Evolutionary conservation across 1,139 yeast genomes (phyloP).

Genomic region (Hyphopichia buzzinii): DNA sequence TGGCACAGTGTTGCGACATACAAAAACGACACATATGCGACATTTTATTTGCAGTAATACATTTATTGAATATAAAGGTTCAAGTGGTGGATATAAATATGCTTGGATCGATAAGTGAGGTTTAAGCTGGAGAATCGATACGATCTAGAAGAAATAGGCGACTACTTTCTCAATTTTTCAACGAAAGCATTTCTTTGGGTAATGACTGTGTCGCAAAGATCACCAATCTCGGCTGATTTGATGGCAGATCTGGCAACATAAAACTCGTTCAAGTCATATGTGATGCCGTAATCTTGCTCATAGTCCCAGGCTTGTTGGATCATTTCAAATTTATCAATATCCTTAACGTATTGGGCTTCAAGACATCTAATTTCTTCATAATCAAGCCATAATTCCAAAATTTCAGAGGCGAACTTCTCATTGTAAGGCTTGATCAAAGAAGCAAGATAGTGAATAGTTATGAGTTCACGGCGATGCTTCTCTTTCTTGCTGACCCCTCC

Average conservation of each 20-base stretch:
- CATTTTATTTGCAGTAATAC: background rate
- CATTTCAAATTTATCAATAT: constrained; percentile 92
- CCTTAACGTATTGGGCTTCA: constrained; percentile 91
- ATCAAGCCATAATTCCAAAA: constrained; percentile 79
- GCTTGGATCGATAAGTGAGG: too few species aligned
- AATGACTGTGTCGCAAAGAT: constrained; percentile 68
- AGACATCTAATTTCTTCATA: constrained; percentile 79
- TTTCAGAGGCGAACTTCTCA: constrained; percentile 58
- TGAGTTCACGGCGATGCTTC: constrained; percentile 80
- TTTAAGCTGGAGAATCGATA: too few species aligned
- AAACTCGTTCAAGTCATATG: constrained; percentile 65
- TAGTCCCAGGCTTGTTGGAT: constrained; percentile 88
- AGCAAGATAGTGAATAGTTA: constrained; percentile 67
- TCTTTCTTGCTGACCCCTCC: constrained; percentile 64
- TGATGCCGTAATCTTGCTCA: constrained; percentile 61
- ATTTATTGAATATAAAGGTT: background rate
- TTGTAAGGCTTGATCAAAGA: constrained; percentile 65
- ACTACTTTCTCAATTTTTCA: constrained; percentile 11
- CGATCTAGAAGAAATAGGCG: too few species aligned
- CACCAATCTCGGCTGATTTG: constrained; percentile 68
- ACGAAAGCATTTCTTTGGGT: constrained; percentile 52
- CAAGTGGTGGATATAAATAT: too few species aligned
- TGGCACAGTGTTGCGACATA: too few species aligned
- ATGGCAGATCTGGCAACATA: constrained; percentile 61
- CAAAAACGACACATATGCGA: too few species aligned